These are phyloP conservation scores for Pyricularia pennisetigena DNA, from an alignment of 2,329 filamentous ascomycete species.

Conservation along the genomic window DNA sequence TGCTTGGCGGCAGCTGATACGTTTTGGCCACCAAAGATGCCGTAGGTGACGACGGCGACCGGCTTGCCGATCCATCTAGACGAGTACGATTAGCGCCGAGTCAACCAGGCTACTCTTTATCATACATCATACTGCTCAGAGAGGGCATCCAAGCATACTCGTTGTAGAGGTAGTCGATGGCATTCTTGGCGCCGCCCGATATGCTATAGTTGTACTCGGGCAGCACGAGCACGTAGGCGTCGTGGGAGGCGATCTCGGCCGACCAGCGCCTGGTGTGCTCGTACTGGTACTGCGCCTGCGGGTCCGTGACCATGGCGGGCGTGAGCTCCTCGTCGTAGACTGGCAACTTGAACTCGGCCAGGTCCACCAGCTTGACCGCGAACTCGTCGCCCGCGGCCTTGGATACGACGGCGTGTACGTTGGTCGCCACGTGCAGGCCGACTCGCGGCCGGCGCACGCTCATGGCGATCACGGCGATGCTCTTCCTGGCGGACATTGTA, in stretches of 20 bases:
- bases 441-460: conserved; percentile 23
- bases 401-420: conserved; percentile 17
- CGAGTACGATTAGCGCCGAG: neutral
- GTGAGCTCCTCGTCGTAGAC: conserved; percentile 31
- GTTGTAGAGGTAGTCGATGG: conserved; percentile 49
- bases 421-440: conserved; percentile 22
- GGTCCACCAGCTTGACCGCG: conserved; percentile 17
- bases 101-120: neutral
- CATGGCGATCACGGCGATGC: conserved; percentile 25
- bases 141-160: too few species aligned
- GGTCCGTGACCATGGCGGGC: conserved; percentile 24
- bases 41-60: conserved; percentile 42
- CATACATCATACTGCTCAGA: too few species aligned
- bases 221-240: conserved; percentile 38
- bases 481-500: conserved; percentile 1
- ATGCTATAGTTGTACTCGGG: conserved; percentile 48
- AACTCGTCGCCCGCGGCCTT: conserved; percentile 3
- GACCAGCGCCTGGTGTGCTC: conserved; percentile 35
- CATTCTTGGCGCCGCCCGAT: conserved; percentile 47
- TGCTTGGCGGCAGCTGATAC: conserved; percentile 19
- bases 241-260: conserved; percentile 28
- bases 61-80: conserved; percentile 44
- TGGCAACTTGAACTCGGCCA: conserved; percentile 30
- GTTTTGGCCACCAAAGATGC: conserved; percentile 28
- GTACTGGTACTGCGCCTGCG: conserved; percentile 22